phyloP scores from a whole-genome alignment of 805 yeast genomes.

The Dipodascopsis uninucleata region DNA sequence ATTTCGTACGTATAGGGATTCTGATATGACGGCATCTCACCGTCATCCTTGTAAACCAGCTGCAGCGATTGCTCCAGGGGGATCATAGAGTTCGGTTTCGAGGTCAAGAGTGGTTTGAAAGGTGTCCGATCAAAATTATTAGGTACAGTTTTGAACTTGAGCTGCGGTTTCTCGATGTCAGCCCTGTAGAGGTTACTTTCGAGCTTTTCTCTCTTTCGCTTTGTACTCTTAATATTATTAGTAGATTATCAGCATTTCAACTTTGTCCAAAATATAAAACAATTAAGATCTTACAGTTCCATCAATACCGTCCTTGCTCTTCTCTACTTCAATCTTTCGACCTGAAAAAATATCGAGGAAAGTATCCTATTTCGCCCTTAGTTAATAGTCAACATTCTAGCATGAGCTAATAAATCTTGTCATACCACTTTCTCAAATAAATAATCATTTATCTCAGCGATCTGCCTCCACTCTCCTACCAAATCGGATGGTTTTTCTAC shows the following conservation, averaged over 20 bases:
- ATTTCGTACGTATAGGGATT: slow-evolving; percentile 86
- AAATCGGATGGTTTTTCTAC: slow-evolving; percentile 45
- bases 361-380: slow-evolving; percentile 26
- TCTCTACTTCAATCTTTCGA: slow-evolving; percentile 40
- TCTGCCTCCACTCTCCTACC: slow-evolving; percentile 54
- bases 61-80: slow-evolving; percentile 52
- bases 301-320: slow-evolving; percentile 2
- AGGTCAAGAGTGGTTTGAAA: slow-evolving; percentile 66
- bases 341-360: slow-evolving; percentile 21
- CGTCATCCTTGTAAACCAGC: slow-evolving; percentile 34
- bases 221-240: too few species aligned
- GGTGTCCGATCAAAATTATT: slow-evolving; percentile 70
- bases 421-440: slow-evolving; percentile 62
- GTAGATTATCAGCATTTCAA: slow-evolving; percentile 45
- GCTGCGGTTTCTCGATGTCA: slow-evolving; percentile 63
- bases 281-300: not conserved
- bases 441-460: slow-evolving; percentile 62
- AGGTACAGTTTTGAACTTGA: slow-evolving; percentile 51
- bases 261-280: not conserved
- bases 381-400: too few species aligned
- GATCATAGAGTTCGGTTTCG: slow-evolving; percentile 67
- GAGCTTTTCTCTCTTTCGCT: slow-evolving; percentile 22
- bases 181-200: slow-evolving; percentile 24
- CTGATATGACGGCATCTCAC: slow-evolving; percentile 40
- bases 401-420: slow-evolving; percentile 1